Evolutionary conservation across 352 stramenopile species (phyloP).

Genomic region (Thraustochytrium striatum): DNA sequence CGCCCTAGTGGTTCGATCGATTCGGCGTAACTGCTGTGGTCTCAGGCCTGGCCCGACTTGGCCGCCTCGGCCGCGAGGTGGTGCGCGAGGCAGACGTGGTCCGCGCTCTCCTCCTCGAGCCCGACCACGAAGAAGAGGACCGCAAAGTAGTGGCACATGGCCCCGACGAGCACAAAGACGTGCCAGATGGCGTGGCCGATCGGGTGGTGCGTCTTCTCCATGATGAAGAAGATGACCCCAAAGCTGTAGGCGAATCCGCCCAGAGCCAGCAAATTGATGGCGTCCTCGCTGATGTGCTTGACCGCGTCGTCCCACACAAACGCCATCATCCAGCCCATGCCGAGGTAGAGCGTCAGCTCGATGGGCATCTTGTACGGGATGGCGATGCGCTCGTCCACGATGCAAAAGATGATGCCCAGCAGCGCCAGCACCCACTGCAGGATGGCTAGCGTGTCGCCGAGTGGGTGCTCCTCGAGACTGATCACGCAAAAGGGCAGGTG

Average conservation of each 20-base stretch:
- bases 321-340: conserved; percentile 51
- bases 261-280: conserved; percentile 46
- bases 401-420: conserved; percentile 53
- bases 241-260: conserved; percentile 51
- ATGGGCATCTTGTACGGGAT: conserved; percentile 50
- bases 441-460: conserved; percentile 47
- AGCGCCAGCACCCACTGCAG: conserved; percentile 53
- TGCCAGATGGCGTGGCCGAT: conserved; percentile 60
- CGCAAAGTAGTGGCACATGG: conserved; percentile 57
- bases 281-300: conserved; percentile 28
- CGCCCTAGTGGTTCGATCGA: neutral
- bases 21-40: neutral
- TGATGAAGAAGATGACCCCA: conserved; percentile 55
- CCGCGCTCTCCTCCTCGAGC: conserved; percentile 29
- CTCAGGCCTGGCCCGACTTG: too few relatives aligned
- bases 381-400: conserved; percentile 46
- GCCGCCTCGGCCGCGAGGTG: neutral
- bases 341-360: conserved; percentile 52
- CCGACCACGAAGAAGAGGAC: conserved; percentile 58
- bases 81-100: neutral
- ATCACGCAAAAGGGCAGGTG: conserved; percentile 52
- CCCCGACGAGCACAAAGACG: conserved; percentile 58
- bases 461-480: conserved; percentile 48
- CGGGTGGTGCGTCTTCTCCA: conserved; percentile 53
- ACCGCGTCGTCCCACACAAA: conserved; percentile 51